These are phyloP conservation scores for Puccinia triticina DNA, from an alignment of 1,284 basidiomycete species.

Conservation along the genomic window DNA sequence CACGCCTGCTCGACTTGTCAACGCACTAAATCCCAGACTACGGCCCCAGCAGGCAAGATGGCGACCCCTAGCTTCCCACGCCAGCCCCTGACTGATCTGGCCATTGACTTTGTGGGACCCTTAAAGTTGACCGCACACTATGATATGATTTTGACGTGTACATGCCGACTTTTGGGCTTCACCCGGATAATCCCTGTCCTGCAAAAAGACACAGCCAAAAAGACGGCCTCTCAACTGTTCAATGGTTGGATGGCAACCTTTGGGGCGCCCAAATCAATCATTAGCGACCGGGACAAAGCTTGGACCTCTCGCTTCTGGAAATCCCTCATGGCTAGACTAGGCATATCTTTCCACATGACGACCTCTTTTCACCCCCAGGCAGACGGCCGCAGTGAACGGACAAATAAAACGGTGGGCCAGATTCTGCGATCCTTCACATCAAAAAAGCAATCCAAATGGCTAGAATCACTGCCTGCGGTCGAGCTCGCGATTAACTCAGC, in stretches of 20 bases:
- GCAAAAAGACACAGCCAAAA: no score
- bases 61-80: constrained; percentile 37
- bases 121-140: neutral
- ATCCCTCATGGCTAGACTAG: no score
- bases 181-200: no score
- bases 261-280: constrained; percentile 53
- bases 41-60: constrained; percentile 55
- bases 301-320: constrained; percentile 57
- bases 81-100: constrained; percentile 35
- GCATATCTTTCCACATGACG: no score
- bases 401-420: constrained; percentile 59
- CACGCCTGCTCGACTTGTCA: no score
- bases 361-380: constrained; percentile 55
- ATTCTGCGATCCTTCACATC: constrained; percentile 43
- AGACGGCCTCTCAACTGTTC: no score
- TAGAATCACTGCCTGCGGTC: no score
- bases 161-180: no score
- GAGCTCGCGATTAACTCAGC: no score
- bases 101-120: constrained; percentile 19
- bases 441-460: constrained; percentile 56
- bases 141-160: constrained; percentile 12
- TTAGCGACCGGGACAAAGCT: constrained; percentile 56
- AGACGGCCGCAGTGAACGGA: constrained; percentile 52
- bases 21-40: no score
- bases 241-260: no score